Conservation (phyloP, 495 filamentous ascomycete species). For the Xanthoparmelia taractica region DNA sequence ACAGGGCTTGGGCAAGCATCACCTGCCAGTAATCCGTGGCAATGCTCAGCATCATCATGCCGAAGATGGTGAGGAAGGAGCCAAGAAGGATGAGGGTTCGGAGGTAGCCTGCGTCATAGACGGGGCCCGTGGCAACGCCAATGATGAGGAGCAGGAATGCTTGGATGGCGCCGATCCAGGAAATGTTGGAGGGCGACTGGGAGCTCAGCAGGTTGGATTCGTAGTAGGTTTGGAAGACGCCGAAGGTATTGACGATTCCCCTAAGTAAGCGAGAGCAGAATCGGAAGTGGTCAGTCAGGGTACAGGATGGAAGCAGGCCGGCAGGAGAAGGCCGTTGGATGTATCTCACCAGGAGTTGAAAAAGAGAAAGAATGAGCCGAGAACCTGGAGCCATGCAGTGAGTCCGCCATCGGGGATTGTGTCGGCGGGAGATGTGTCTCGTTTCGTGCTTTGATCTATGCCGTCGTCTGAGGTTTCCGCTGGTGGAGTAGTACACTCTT, state of each 20-base stretch:
- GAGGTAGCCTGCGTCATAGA: conserved; percentile 41
- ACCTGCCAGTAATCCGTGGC: conserved; percentile 35
- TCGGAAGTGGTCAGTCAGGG: too few species aligned
- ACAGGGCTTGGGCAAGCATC: conserved; percentile 38
- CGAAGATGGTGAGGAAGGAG: conserved; percentile 36
- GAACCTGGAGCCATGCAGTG: conserved; percentile 45
- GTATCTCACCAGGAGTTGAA: conserved; percentile 56
- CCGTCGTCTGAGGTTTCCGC: too few species aligned
- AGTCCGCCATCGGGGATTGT: conserved; percentile 29
- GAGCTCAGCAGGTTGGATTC: conserved; percentile 42
- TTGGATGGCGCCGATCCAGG: conserved; percentile 45
- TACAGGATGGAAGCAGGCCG: too few species aligned
- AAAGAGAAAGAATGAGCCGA: conserved; percentile 48
- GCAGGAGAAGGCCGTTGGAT: background rate
- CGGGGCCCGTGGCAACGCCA: conserved; percentile 36
- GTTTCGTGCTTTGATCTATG: too few species aligned
- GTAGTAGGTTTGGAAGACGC: conserved; percentile 43
- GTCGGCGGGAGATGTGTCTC: too few species aligned
- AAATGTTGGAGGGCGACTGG: conserved; percentile 52
- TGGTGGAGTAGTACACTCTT: too few species aligned
- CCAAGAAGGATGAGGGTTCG: conserved; percentile 30
- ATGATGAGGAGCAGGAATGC: conserved; percentile 37
- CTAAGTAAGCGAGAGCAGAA: conserved; percentile 1
- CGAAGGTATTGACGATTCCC: conserved; percentile 42
- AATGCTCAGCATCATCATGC: conserved; percentile 45